Percentiles rank a stretch among this genome's conserved stretches.
phyloP scores from a whole-genome alignment of 805 yeast species.

The Barnettozyma populi region DNA sequence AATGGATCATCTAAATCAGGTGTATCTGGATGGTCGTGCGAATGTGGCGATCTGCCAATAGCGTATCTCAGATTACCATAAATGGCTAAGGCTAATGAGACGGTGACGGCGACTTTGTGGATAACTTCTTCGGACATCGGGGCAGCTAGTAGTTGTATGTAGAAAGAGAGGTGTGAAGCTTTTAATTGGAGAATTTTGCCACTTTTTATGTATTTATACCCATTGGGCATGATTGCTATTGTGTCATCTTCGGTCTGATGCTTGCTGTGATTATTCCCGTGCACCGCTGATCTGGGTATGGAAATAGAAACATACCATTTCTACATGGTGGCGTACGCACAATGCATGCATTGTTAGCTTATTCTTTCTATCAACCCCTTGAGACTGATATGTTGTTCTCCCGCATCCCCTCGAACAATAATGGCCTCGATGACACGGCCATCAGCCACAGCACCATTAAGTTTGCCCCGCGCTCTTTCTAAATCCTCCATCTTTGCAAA shows the following conservation, averaged over 20 bases:
- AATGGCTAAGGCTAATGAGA: slow-evolving; percentile 50
- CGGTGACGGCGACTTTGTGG: slow-evolving; percentile 38
- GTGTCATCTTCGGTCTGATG: not conserved
- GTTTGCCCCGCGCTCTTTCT: slow-evolving; percentile 25
- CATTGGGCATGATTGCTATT: not conserved
- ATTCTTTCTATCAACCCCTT: not conserved
- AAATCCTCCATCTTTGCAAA: slow-evolving; percentile 28
- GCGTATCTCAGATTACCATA: slow-evolving; percentile 53
- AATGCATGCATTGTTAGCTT: not conserved
- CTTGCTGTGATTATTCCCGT: not conserved
- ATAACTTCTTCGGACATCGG: not conserved
- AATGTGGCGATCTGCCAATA: slow-evolving; percentile 41
- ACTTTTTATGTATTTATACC: not conserved
- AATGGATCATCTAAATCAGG: slow-evolving; percentile 36
- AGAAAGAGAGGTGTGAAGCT: too few species aligned
- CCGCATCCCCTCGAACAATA: slow-evolving; percentile 15
- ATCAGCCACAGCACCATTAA: slow-evolving; percentile 44
- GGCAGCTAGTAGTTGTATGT: not conserved
- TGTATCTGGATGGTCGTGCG: slow-evolving; percentile 23
- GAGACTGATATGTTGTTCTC: not conserved
- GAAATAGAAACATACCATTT: not conserved
- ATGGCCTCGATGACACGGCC: slow-evolving; percentile 35
- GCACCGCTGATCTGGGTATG: not conserved
- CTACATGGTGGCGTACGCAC: not conserved
- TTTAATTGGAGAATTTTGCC: not conserved